phyloP scores from a whole-genome alignment of 164 flowering plant species.

The Buxus sempervirens region DNA sequence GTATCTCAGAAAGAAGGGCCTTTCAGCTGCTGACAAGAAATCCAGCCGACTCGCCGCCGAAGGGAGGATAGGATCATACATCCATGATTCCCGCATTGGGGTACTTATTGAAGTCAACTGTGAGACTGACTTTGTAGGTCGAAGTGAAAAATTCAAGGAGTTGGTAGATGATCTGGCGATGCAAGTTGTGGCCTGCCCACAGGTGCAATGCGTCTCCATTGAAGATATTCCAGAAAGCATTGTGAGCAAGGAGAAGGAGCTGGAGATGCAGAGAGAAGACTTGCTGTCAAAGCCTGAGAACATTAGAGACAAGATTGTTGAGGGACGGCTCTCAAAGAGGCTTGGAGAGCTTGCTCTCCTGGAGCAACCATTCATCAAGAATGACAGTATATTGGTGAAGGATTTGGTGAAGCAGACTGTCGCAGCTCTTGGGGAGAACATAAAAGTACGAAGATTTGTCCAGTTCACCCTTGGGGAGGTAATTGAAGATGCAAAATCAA shows the following conservation, averaged over 20 bases:
- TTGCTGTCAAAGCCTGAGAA: constrained; percentile 85
- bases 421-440: constrained; percentile 93
- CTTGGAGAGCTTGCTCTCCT: constrained; percentile 87
- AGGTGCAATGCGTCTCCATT: constrained; percentile 68
- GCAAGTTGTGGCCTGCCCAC: constrained; percentile 95
- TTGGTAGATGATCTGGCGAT: constrained; percentile 94
- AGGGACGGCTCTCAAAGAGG: constrained; percentile 88
- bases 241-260: constrained; percentile 58
- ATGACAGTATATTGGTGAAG: constrained; percentile 74
- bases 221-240: constrained; percentile 74
- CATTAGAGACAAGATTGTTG: constrained; percentile 87
- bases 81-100: constrained; percentile 93
- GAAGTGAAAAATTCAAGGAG: constrained; percentile 84
- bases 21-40: constrained; percentile 89
- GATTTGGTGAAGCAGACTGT: constrained; percentile 92
- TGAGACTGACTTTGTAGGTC: constrained; percentile 95
- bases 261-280: constrained; percentile 98
- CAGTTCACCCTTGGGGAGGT: constrained; percentile 86
- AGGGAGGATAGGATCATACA: constrained; percentile 90
- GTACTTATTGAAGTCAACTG: constrained; percentile 94
- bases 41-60: constrained; percentile 93
- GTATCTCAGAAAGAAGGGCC: constrained; percentile 93
- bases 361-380: constrained; percentile 88
- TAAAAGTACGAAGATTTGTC: constrained; percentile 75
- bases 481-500: constrained; percentile 20